Base-by-base conservation (phyloP, 371 early-diverging fungal species). In the Mortierella sp. region DNA sequence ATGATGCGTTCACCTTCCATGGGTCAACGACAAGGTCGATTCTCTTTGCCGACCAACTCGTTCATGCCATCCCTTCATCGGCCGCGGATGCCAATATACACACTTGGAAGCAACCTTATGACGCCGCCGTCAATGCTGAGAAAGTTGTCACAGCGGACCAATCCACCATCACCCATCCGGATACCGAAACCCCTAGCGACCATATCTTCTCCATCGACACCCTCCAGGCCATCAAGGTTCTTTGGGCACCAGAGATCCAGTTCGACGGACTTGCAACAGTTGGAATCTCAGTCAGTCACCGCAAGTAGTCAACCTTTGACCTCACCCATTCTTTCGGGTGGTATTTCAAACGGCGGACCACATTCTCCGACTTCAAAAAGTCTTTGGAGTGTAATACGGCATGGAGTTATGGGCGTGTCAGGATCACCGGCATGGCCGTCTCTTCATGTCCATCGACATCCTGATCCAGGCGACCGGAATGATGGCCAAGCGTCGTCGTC, bases 361-460 rank as follows among this genome's bases (percentile, higher is more conserved):
- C 78, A 78, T 21, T 81, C 84, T 10, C 84, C 84, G 5, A 76
- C 74, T 0, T 45, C 75, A 14, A 86, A 86, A 52, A 82, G 82
- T 44, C 73, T 86, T 10, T 86, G 86, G 86, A 86, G 75, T 55
- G 82, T 80, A 44, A 82, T 86, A 50, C 70, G 86, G 26, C 86
- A 86, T 52, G 86, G 86, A 1, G 82, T 86, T 28, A 86, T 86
- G 86, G 86, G 86, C 13, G 86, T 86, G 9, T 86, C 86, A 24
- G 86, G 86, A 60, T 75, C 82, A 10, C n/a, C 78, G 7, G 79
- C 82, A 34, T 86, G 86, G 86, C 82, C 82, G 2, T 82, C 79
- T 19, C 57, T 86, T 42, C 76, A 82, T 42, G 70, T 82, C 9
- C 77, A 82, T 26, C 74, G 82, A 55, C 63, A 79, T 24, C 26